phyloP scores from a whole-genome alignment of 23 red algal genomes.

The Chondrus crispus region DNA sequence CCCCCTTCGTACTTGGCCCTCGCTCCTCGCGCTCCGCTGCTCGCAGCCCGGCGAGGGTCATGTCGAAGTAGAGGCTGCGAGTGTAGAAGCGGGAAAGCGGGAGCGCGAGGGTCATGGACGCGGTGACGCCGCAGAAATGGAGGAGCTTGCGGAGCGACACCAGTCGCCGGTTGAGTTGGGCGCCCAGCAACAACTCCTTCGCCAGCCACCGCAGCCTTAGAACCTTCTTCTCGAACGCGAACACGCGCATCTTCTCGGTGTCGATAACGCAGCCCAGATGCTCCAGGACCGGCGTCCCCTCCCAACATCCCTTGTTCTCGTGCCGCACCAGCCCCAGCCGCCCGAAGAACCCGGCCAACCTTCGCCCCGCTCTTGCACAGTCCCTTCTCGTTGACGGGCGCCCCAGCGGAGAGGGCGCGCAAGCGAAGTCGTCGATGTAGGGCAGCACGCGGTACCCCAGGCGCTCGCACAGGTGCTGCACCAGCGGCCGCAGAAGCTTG shows the following conservation, averaged over 20 bases:
- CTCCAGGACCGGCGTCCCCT: not conserved
- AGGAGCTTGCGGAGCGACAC: not conserved
- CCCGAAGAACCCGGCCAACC: no score
- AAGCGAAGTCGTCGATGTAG: no score
- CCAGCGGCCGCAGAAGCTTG: no score
- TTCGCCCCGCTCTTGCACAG: no score
- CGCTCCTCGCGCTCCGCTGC: no score
- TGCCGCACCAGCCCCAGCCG: not conserved
- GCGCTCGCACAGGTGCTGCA: no score
- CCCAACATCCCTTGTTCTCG: not conserved
- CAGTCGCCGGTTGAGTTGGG: not conserved
- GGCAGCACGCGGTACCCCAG: no score
- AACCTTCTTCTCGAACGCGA: not conserved
- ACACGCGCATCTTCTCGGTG: not conserved
- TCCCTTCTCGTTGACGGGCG: no score
- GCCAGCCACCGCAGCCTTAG: not conserved
- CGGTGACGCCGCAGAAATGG: conserved; percentile 26
- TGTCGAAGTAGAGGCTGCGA: conserved; percentile 24
- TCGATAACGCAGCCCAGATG: conserved; percentile 18
- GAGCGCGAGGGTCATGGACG: conserved; percentile 23
- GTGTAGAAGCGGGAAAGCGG: conserved; percentile 27
- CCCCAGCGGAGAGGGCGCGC: no score
- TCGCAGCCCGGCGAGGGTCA: no score
- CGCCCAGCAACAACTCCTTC: not conserved
- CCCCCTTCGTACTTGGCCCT: no score